These are phyloP conservation scores for Cercospora sojina DNA, from an alignment of 2,329 filamentous ascomycete species.

Conservation along the genomic window DNA sequence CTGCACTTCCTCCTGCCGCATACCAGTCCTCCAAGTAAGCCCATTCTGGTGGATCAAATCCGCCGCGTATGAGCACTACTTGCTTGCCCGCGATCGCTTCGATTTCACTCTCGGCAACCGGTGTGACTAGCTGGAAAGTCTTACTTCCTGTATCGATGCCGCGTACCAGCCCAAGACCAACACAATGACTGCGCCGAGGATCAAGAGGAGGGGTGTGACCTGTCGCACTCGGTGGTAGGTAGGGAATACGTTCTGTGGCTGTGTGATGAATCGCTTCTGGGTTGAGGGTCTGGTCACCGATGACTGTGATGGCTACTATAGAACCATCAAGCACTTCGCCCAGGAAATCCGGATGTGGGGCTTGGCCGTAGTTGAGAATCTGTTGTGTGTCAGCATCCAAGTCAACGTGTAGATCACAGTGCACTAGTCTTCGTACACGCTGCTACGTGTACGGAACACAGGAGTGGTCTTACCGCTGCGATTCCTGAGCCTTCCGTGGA, in stretches of 20 bases:
- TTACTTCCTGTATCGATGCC: constrained; percentile 60
- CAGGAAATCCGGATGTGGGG: constrained; percentile 58
- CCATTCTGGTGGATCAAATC: constrained; percentile 68
- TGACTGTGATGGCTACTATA: constrained; percentile 64
- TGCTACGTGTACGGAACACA: neutral
- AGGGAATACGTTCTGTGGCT: constrained; percentile 59
- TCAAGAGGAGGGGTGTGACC: constrained; percentile 52
- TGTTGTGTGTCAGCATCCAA: neutral
- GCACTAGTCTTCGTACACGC: neutral
- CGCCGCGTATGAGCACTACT: constrained; percentile 66
- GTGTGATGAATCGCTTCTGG: constrained; percentile 40
- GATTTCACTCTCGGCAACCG: constrained; percentile 45
- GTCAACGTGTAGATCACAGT: neutral
- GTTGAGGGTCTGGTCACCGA: constrained; percentile 45
- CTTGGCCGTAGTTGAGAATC: constrained; percentile 66
- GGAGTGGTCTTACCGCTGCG: constrained; percentile 44
- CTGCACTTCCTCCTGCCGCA: constrained; percentile 7
- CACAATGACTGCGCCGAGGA: constrained; percentile 57
- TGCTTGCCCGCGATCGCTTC: constrained; percentile 31
- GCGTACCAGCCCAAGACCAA: constrained; percentile 68
- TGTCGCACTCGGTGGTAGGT: constrained; percentile 57
- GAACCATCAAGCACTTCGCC: constrained; percentile 67
- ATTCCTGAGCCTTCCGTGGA: constrained; percentile 54
- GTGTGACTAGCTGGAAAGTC: constrained; percentile 65
- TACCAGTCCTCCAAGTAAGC: constrained; percentile 66